Percentiles rank a stretch among this genome's conserved stretches.
phyloP scores from a whole-genome alignment of 352 stramenopile genomes.

The Pythium sukuiense region DNA sequence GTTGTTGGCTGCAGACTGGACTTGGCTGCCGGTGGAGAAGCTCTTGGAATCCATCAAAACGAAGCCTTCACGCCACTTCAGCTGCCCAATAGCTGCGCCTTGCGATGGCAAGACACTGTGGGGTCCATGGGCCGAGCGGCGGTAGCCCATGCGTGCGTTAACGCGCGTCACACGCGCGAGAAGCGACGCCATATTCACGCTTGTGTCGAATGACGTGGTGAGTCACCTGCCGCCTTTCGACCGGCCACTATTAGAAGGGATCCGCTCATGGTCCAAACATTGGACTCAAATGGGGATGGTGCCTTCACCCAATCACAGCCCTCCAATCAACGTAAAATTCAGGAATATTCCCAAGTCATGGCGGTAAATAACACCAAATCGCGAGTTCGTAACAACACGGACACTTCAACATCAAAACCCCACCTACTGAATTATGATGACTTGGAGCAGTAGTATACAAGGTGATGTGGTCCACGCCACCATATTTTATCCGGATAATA shows the following conservation, averaged over 20 bases:
- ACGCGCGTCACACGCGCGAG: conserved; percentile 8
- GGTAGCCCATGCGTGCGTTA: background rate
- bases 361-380: background rate
- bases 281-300: background rate
- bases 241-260: background rate
- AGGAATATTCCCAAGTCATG: background rate
- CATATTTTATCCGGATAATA: conserved; percentile 25
- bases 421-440: background rate
- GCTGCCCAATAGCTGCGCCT: background rate
- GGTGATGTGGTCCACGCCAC: conserved; percentile 6
- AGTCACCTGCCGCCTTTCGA: background rate
- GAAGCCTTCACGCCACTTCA: conserved; percentile 8
- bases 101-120: background rate
- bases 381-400: background rate
- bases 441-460: too few species aligned
- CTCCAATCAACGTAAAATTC: background rate
- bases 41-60: background rate
- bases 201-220: background rate
- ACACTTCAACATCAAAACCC: background rate
- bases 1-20: background rate
- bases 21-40: background rate
- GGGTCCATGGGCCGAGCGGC: background rate
- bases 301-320: background rate
- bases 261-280: too few species aligned
- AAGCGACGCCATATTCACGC: conserved; percentile 12